Evolutionary conservation across 2,329 filamentous ascomycete species (phyloP), one percentile per base, ranked within the genome.

Genomic region (Bipolaris gigantea): DNA sequence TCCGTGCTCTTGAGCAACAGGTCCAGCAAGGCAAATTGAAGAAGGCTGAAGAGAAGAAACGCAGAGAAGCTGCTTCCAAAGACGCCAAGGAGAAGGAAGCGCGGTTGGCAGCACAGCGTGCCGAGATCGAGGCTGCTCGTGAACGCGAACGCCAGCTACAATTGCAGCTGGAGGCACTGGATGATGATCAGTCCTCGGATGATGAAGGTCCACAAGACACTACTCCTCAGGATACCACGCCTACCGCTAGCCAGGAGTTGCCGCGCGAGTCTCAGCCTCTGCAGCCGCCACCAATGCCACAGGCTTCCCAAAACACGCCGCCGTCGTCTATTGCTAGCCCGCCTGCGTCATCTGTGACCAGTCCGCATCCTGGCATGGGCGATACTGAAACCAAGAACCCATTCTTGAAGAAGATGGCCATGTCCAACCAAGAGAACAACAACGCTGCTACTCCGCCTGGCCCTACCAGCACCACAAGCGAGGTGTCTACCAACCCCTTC

Each of bases 21-120:
- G 92, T 97, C 48, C 88, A 87, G 59, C 90, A 92, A 71, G 91
- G 92, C 67, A 99, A 97, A 79, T 78, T 97, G 48, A 93, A 91
- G 81, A 97, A 96, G 76, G 89, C 95, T 63, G 94, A 99, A 74
- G 94, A 97, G 77, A 97, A 96, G 80, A 90, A 88, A 59, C 88
- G 85, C 65, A 94, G 92, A 80, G 92, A 96, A 78, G 93, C 91
- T 19, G 92, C 92, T 9, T 81, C 89, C 68, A 89, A 89, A 45
- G 90, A 94, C 63, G 85, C 92, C 7, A 93, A 91, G 74, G 90
- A 96, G 66, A 92, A 95, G 72, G 93, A 97, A 73, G 81, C 86
- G 48, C 88, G 89, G 72, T 80, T 97, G 60, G 90, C 90, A 21
- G 88, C 89, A 33, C 90, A 94, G 66, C 87, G 90, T 63, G 92